phyloP scores from a whole-genome alignment of 1,284 basidiomycete species.

The Trichosporon asahii region DNA sequence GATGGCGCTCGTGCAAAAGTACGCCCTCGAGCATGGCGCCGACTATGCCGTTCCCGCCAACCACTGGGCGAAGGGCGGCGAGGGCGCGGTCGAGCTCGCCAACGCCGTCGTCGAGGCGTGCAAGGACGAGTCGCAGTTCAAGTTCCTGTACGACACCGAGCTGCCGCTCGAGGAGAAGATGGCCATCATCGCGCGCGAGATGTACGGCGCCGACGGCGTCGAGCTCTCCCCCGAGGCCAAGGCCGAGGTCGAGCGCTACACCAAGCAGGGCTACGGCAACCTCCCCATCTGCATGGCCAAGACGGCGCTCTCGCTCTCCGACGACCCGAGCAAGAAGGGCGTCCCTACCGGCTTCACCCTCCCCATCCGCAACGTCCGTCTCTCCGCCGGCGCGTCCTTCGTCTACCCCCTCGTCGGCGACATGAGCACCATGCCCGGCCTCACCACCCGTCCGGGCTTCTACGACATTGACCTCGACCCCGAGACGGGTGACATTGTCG shows the following conservation, averaged over 20 bases:
- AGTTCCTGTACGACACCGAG: slow-evolving; percentile 84
- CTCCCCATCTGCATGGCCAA: slow-evolving; percentile 91
- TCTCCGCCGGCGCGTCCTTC: slow-evolving; percentile 93
- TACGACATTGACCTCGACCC: slow-evolving; percentile 53
- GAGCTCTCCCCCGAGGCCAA: slow-evolving; percentile 76
- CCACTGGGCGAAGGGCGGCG: slow-evolving; percentile 94
- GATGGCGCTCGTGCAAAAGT: slow-evolving; percentile 75
- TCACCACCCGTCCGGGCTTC: slow-evolving; percentile 83
- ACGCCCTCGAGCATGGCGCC: slow-evolving; percentile 80
- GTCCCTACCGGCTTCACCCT: slow-evolving; percentile 88
- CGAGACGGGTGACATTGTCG: slow-evolving; percentile 51
- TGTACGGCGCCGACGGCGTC: slow-evolving; percentile 88
- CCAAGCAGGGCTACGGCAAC: slow-evolving; percentile 61
- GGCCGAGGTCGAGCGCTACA: slow-evolving; percentile 87
- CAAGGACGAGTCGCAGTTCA: slow-evolving; percentile 77
- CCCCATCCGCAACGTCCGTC: slow-evolving; percentile 82
- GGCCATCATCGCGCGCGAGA: slow-evolving; percentile 75
- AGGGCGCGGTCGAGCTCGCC: slow-evolving; percentile 79
- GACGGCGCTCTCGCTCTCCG: slow-evolving; percentile 94
- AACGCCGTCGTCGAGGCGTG: slow-evolving; percentile 81
- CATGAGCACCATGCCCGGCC: slow-evolving; percentile 97
- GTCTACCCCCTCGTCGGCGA: slow-evolving; percentile 90
- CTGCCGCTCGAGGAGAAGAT: slow-evolving; percentile 85
- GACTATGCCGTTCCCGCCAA: slow-evolving; percentile 93
- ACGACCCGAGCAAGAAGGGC: slow-evolving; percentile 86